Evolutionary conservation across 257 asterid species (phyloP).

Genomic region (Solanum tarapatanum): DNA sequence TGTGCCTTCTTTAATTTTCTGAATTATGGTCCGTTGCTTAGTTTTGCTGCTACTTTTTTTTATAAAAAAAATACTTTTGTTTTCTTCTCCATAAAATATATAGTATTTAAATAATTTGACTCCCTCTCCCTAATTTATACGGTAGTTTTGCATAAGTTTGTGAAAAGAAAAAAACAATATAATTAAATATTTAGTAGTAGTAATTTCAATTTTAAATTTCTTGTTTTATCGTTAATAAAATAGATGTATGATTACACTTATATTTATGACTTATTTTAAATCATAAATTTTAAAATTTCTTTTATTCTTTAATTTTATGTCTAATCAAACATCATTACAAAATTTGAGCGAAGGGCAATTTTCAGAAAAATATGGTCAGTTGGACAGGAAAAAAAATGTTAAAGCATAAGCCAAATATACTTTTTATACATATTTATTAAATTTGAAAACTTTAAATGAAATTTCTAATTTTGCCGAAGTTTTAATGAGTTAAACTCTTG

Average conservation of each 20-base stretch:
- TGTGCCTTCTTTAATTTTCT: background rate
- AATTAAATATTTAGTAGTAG: background rate
- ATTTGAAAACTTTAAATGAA: background rate
- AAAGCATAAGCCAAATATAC: background rate
- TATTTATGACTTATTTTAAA: background rate
- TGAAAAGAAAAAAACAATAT: slow-evolving; percentile 13
- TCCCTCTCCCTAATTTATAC: background rate
- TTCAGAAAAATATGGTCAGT: background rate
- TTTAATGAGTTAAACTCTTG: background rate
- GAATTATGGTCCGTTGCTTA: background rate
- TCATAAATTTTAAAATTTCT: background rate
- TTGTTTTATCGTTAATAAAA: background rate
- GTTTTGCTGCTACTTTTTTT: background rate
- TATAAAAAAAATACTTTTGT: background rate
- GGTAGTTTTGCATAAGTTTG: slow-evolving; percentile 15
- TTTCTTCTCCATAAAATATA: background rate
- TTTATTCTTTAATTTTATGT: background rate
- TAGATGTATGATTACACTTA: background rate
- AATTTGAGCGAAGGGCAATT: background rate
- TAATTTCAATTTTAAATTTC: background rate
- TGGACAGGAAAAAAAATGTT: too few species aligned
- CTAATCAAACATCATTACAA: background rate
- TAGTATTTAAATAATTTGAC: background rate
- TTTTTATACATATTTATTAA: too few species aligned
- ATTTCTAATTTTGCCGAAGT: background rate